These are phyloP conservation scores for Albugo candida DNA, from an alignment of 352 stramenopile species.

Conservation along the genomic window DNA sequence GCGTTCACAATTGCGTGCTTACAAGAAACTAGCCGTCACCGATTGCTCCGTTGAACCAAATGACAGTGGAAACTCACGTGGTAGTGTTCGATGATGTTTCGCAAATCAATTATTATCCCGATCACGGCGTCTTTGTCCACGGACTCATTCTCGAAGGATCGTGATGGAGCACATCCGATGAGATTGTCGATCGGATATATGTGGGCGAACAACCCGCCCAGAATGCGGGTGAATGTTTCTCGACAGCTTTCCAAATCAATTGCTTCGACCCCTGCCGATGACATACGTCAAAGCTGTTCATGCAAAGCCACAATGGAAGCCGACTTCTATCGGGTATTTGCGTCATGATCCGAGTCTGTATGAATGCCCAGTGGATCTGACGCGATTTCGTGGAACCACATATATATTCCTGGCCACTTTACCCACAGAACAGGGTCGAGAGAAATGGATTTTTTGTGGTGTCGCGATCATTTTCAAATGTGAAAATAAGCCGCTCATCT, in stretches of 20 bases:
- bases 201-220: slow-evolving; percentile 53
- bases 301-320: slow-evolving; percentile 86
- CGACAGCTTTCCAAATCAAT: slow-evolving; percentile 90
- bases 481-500: slow-evolving; percentile 61
- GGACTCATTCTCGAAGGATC: slow-evolving; percentile 93
- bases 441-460: slow-evolving; percentile 89
- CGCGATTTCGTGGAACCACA: slow-evolving; percentile 88
- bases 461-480: slow-evolving; percentile 90
- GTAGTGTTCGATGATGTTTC: slow-evolving; percentile 81
- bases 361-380: slow-evolving; percentile 94
- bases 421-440: slow-evolving; percentile 73
- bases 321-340: slow-evolving; percentile 89
- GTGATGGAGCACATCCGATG: slow-evolving; percentile 78
- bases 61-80: slow-evolving; percentile 92
- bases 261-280: slow-evolving; percentile 83
- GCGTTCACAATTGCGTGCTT: slow-evolving; percentile 90
- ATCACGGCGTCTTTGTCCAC: slow-evolving; percentile 89
- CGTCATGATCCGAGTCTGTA: slow-evolving; percentile 85
- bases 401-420: slow-evolving; percentile 94
- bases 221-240: slow-evolving; percentile 79
- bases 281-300: slow-evolving; percentile 93
- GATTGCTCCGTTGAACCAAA: slow-evolving; percentile 87
- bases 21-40: slow-evolving; percentile 86
- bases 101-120: slow-evolving; percentile 60
- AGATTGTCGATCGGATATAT: slow-evolving; percentile 78